Evolutionary conservation across 2,329 filamentous ascomycete genomes (phyloP), one percentile per base, ranked within the genome.

Genomic region (Xylaria sp.): DNA sequence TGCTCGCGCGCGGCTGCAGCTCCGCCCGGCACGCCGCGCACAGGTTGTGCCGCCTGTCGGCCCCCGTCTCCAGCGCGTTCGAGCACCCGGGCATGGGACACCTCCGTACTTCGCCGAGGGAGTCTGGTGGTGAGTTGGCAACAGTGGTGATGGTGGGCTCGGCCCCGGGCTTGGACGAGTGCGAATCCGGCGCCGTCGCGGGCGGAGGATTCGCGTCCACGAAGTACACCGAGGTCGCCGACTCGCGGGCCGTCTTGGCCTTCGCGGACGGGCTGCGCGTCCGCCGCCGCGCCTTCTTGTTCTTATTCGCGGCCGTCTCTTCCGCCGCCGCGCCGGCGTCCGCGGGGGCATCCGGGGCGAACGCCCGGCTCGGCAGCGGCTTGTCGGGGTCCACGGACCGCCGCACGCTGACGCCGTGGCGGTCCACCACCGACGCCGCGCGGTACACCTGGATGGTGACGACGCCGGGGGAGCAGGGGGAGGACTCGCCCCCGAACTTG

Each of bases 41-140:
- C 1, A 67, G 52, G 37, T 67, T 65, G 16, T 63, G 57, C 24
- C 22, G 3, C 16, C 16, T 55, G 42, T 66, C 63, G 1, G 29
- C 38, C 2, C 24, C 17, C 2, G 55, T 59, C 4, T 17, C 8
- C 0, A 66, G 57, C 11, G 43, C 11, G 0, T 49, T 54, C 43
- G 22, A 18, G 44, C 63, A 66, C 2, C 57, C 42, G 1, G 59
- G 61, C 60, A 63, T 60, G 13, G 62, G 63, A 20, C 65, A 67
- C 8, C 19, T 54, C 17, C 26, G 34, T 7, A 19, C 8, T 5
- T 41, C 39, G 2, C 22, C 29, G 13, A n/a, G 18, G 34, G 41
- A 38, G 29, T n/a, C n/a, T n/a, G n/a, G n/a, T n/a, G n/a, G n/a
- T n/a, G n/a, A n/a, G n/a, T n/a, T n/a, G n/a, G n/a, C n/a, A n/a